phyloP scores from a whole-genome alignment of 1,284 basidiomycete species.

The Sparassis latifolia region DNA sequence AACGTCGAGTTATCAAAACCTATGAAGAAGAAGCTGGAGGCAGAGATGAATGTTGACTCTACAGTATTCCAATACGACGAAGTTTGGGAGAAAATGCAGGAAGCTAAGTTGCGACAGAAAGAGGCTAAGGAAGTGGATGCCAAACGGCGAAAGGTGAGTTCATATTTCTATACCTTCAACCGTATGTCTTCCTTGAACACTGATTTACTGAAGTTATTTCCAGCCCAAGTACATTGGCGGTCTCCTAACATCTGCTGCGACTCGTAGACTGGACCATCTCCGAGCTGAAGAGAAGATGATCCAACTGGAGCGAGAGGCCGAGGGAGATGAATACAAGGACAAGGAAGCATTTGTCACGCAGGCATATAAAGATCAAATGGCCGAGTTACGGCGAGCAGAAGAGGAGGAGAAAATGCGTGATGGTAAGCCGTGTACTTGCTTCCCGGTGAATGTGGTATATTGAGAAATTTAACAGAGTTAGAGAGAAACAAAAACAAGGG shows the following conservation, averaged over 20 bases:
- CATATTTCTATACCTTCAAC: constrained; percentile 2
- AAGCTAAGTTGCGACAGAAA: constrained; percentile 71
- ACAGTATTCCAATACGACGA: constrained; percentile 95
- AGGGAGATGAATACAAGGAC: constrained; percentile 92
- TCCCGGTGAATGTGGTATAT: no score
- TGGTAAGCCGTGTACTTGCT: constrained; percentile 43
- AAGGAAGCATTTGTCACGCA: constrained; percentile 97
- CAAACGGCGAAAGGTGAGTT: constrained; percentile 67
- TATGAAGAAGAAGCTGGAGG: constrained; percentile 60
- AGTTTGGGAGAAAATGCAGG: constrained; percentile 95
- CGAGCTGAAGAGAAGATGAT: constrained; percentile 98
- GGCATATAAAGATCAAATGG: constrained; percentile 96
- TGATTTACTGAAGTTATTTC: constrained; percentile 17
- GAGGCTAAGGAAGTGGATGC: constrained; percentile 67
- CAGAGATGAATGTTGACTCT: constrained; percentile 74
- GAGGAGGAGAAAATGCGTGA: constrained; percentile 85
- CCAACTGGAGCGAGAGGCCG: constrained; percentile 84
- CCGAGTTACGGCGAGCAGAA: constrained; percentile 83
- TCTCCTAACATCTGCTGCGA: constrained; percentile 79
- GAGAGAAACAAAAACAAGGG: constrained; percentile 59
- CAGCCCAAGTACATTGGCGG: constrained; percentile 92
- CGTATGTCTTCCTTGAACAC: constrained; percentile 10
- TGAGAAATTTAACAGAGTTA: constrained; percentile 33
- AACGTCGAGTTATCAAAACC: constrained; percentile 53
- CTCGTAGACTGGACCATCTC: constrained; percentile 84